Evolutionary conservation across 83 land plant species (phyloP).

Genomic region (Isoetes engelmannii): DNA sequence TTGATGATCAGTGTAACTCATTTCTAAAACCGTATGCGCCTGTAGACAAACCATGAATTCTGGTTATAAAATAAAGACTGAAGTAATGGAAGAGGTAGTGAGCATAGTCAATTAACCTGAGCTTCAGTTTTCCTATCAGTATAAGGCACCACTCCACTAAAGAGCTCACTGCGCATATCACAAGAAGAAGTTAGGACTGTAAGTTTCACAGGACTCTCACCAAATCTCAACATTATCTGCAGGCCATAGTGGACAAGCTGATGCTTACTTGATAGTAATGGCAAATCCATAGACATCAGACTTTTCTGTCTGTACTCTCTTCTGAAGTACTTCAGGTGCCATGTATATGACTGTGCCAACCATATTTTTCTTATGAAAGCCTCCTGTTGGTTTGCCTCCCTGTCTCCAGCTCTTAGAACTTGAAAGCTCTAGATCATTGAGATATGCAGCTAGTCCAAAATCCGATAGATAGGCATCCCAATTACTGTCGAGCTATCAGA

Average conservation of each 20-base stretch:
- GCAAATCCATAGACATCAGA: constrained; percentile 91
- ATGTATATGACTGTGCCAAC: constrained; percentile 93
- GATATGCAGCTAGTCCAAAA: constrained; percentile 78
- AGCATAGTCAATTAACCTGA: constrained; percentile 44
- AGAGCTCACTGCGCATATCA: constrained; percentile 62
- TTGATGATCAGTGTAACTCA: constrained; percentile 93
- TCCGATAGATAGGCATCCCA: constrained; percentile 63
- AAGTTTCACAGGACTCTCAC: not conserved
- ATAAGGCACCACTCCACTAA: constrained; percentile 91
- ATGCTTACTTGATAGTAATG: constrained; percentile 70
- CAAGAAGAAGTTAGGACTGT: not conserved
- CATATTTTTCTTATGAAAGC: constrained; percentile 90
- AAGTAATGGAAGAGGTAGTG: not conserved
- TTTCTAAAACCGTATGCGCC: constrained; percentile 97
- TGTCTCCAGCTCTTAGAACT: constrained; percentile 68
- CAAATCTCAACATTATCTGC: not conserved
- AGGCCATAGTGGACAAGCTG: not conserved
- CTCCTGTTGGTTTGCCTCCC: constrained; percentile 93
- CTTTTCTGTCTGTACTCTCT: constrained; percentile 77
- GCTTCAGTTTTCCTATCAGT: constrained; percentile 91
- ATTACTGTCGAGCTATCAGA: constrained; percentile 64
- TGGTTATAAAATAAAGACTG: not conserved
- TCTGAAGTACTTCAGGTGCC: constrained; percentile 89
- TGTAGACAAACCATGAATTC: constrained; percentile 25
- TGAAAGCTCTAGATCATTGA: constrained; percentile 44